Evolutionary conservation across 768 basidiomycete genomes (phyloP).

Genomic region (Leccinum subtestaceum): DNA sequence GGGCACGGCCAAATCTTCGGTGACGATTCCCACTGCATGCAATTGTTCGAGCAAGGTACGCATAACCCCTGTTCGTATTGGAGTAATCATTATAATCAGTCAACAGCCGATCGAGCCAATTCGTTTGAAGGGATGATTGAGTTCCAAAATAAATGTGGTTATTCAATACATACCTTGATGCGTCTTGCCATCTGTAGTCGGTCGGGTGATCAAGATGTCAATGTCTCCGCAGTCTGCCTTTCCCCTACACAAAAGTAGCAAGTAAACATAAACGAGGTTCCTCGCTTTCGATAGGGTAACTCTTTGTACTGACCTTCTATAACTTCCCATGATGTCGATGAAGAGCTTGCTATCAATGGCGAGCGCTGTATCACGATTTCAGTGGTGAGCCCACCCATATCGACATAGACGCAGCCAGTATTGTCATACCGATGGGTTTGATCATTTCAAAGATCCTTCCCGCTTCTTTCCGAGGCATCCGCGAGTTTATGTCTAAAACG

Average conservation of each 20-base stretch:
- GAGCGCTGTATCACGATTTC: slow-evolving; percentile 47
- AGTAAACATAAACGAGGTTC: background rate
- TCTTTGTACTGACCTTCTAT: slow-evolving; percentile 52
- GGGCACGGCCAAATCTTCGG: slow-evolving; percentile 75
- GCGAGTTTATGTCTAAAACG: slow-evolving; percentile 69
- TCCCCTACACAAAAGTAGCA: slow-evolving; percentile 45
- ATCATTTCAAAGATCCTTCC: slow-evolving; percentile 69
- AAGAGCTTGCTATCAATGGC: slow-evolving; percentile 66
- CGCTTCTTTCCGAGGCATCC: slow-evolving; percentile 86
- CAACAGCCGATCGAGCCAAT: background rate
- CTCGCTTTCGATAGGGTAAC: background rate
- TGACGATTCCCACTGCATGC: slow-evolving; percentile 59
- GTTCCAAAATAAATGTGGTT: background rate
- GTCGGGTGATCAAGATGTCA: slow-evolving; percentile 83
- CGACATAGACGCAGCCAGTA: background rate
- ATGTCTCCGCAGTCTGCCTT: slow-evolving; percentile 86
- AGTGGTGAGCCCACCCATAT: background rate
- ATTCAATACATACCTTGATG: slow-evolving; percentile 59
- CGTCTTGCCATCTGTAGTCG: slow-evolving; percentile 65
- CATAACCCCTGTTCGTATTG: slow-evolving; percentile 51
- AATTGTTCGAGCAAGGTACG: slow-evolving; percentile 54
- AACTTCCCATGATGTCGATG: slow-evolving; percentile 91
- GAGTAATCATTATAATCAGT: background rate
- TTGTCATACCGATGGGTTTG: slow-evolving; percentile 57
- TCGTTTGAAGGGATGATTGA: background rate